Conservation (phyloP, 2,329 filamentous ascomycete genomes). For the Alternaria alternata region DNA sequence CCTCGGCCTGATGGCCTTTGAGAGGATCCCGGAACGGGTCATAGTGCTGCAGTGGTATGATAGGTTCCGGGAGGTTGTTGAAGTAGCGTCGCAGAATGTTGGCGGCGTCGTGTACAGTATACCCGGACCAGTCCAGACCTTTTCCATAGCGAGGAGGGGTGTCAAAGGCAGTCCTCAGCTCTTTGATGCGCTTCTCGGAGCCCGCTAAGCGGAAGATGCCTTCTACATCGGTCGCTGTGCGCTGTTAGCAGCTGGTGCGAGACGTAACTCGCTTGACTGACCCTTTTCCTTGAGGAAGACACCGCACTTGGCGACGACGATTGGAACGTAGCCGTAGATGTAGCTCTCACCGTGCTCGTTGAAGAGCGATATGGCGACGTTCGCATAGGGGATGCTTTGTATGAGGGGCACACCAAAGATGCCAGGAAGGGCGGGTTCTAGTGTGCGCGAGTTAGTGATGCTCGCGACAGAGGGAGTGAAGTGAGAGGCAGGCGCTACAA, state of each 20-base stretch:
- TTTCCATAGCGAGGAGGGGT: constrained; percentile 91
- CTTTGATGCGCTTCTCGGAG: constrained; percentile 97
- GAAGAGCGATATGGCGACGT: constrained; percentile 95
- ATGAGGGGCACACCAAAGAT: constrained; percentile 96
- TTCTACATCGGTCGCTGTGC: constrained; percentile 85
- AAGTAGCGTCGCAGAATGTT: constrained; percentile 96
- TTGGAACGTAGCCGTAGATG: constrained; percentile 98
- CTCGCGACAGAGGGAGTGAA: constrained; percentile 22
- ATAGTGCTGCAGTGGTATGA: constrained; percentile 93
- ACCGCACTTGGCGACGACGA: constrained; percentile 97
- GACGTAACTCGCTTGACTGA: constrained; percentile 51
- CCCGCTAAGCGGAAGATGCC: constrained; percentile 96
- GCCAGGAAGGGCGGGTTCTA: constrained; percentile 65
- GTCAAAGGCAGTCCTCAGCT: constrained; percentile 89
- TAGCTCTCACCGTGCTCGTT: constrained; percentile 94
- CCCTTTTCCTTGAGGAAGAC: constrained; percentile 98
- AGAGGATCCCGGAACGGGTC: constrained; percentile 89
- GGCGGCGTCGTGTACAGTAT: constrained; percentile 97
- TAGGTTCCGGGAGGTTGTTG: constrained; percentile 94
- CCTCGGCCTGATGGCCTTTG: constrained; percentile 71
- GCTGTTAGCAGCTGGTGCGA: constrained; percentile 30
- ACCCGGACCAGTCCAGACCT: constrained; percentile 94
- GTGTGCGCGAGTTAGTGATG: constrained; percentile 33
- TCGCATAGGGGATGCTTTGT: constrained; percentile 95
- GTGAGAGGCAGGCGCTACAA: too few relatives aligned